These are phyloP conservation scores for Zelopaecilomyces penicillatus DNA, from an alignment of 2,329 filamentous ascomycete species.

Conservation along the genomic window DNA sequence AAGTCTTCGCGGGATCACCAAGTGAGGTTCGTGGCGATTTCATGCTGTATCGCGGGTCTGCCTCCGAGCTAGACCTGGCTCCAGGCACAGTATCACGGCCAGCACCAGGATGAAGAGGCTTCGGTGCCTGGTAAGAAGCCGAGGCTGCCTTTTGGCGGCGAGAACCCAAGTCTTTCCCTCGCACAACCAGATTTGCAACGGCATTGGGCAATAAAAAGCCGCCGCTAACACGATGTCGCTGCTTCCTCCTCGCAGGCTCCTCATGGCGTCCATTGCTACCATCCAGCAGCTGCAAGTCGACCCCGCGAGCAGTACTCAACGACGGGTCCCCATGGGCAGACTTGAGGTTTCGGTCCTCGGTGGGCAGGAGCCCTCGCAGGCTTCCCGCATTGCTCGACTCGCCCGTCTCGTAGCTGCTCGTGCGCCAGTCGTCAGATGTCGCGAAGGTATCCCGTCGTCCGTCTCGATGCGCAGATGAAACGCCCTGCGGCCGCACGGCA, in stretches of 20 bases:
- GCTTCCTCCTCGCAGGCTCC: slow-evolving; percentile 21
- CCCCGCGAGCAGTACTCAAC: neutral
- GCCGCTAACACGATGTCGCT: slow-evolving; percentile 38
- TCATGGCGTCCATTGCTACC: slow-evolving; percentile 13
- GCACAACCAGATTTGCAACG: slow-evolving; percentile 15
- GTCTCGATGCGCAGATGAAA: slow-evolving; percentile 3
- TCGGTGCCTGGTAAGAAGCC: neutral
- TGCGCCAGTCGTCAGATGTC: slow-evolving; percentile 8
- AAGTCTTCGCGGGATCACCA: slow-evolving; percentile 1
- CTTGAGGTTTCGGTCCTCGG: slow-evolving; percentile 2
- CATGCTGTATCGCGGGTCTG: slow-evolving; percentile 1
- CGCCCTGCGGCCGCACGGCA: slow-evolving; percentile 9
- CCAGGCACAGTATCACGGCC: slow-evolving; percentile 4
- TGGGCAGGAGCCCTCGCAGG: slow-evolving; percentile 12
- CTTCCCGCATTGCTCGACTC: slow-evolving; percentile 34
- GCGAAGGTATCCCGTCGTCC: slow-evolving; percentile 9
- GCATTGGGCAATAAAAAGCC: slow-evolving; percentile 44
- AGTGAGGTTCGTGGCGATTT: slow-evolving; percentile 2
- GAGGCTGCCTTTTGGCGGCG: slow-evolving; percentile 14
- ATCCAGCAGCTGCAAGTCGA: slow-evolving; percentile 2
- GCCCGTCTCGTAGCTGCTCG: slow-evolving; percentile 32
- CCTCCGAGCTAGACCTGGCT: slow-evolving; percentile 2
- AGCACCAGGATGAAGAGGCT: neutral
- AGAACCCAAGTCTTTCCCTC: slow-evolving; percentile 22
- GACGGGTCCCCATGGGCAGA: neutral